Percentiles rank a stretch among this genome's conserved stretches.
Evolutionary conservation across 208 protist species (phyloP).

Genomic region (Lotmaria passim): DNA sequence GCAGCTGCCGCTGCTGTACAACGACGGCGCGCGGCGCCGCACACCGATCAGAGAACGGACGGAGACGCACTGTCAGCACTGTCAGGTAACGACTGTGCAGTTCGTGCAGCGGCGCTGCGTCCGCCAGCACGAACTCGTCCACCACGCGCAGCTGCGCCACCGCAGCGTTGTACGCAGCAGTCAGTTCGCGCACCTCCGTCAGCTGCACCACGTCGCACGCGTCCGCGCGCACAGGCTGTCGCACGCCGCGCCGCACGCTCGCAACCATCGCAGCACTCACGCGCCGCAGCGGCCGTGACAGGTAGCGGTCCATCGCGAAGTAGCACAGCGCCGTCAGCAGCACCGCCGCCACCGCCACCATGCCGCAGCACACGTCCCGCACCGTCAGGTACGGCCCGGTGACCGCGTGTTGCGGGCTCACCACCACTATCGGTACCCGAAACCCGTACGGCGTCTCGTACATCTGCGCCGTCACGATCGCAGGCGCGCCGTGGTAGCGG

Average conservation of each 20-base stretch:
- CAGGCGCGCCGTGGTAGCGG: constrained; percentile 1
- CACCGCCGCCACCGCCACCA: neutral
- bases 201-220: constrained; percentile 16
- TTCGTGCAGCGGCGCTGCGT: neutral
- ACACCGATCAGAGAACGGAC: neutral
- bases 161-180: constrained; percentile 24
- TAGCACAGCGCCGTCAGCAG: constrained; percentile 10
- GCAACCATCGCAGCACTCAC: no score
- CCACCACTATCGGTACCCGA: constrained; percentile 5
- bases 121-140: constrained; percentile 32
- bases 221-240: constrained; percentile 5
- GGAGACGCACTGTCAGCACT: constrained; percentile 12
- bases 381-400: neutral
- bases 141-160: constrained; percentile 28
- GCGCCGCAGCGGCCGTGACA: constrained; percentile 18
- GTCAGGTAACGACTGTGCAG: constrained; percentile 10
- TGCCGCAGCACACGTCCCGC: neutral
- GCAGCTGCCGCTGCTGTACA: constrained; percentile 3
- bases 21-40: neutral
- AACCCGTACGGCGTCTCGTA: constrained; percentile 10
- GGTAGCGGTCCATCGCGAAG: constrained; percentile 1
- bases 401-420: neutral
- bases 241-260: no score
- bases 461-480: constrained; percentile 10
- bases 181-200: constrained; percentile 13